phyloP scores from a whole-genome alignment of 495 filamentous ascomycete species.

The Penicillium roqueforti region DNA sequence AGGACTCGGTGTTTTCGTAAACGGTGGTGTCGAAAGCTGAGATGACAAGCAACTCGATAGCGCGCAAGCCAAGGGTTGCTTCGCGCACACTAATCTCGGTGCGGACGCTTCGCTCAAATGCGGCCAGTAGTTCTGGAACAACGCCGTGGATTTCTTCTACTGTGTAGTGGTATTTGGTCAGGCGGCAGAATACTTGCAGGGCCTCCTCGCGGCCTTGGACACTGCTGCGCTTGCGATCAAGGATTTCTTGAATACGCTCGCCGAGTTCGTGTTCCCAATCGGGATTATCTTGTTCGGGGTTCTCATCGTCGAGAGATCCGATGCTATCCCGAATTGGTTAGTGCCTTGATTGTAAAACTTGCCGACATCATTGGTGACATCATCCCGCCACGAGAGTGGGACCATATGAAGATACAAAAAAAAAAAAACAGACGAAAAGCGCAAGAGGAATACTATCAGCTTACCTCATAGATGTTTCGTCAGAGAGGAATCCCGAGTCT shows the following conservation, averaged over 20 bases:
- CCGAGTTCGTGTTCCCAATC: conserved; percentile 64
- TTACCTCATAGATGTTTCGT: conserved; percentile 67
- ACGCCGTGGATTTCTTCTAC: conserved; percentile 59
- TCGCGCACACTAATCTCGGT: conserved; percentile 69
- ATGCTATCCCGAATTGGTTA: conserved; percentile 21
- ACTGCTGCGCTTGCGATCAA: conserved; percentile 82
- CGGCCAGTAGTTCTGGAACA: conserved; percentile 61
- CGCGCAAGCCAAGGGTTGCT: conserved; percentile 63
- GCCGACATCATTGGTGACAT: conserved; percentile 27
- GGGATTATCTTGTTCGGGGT: conserved; percentile 51
- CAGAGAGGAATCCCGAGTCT: conserved; percentile 57
- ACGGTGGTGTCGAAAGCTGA: conserved; percentile 66
- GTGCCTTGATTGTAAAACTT: conserved; percentile 6
- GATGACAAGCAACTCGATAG: conserved; percentile 71
- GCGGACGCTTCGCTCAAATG: conserved; percentile 71
- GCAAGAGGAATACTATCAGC: conserved; percentile 12
- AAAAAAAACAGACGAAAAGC: conserved; percentile 7
- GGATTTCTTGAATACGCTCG: conserved; percentile 72
- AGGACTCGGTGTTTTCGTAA: conserved; percentile 58
- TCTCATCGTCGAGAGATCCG: conserved; percentile 58
- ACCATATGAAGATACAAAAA: conserved; percentile 15
- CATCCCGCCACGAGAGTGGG: conserved; percentile 35
- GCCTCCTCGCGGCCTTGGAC: conserved; percentile 73
- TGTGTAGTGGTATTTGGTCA: conserved; percentile 70
- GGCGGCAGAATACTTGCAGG: conserved; percentile 62